Conservation (phyloP, 345 rosid genomes). For the Turritis glabra region DNA sequence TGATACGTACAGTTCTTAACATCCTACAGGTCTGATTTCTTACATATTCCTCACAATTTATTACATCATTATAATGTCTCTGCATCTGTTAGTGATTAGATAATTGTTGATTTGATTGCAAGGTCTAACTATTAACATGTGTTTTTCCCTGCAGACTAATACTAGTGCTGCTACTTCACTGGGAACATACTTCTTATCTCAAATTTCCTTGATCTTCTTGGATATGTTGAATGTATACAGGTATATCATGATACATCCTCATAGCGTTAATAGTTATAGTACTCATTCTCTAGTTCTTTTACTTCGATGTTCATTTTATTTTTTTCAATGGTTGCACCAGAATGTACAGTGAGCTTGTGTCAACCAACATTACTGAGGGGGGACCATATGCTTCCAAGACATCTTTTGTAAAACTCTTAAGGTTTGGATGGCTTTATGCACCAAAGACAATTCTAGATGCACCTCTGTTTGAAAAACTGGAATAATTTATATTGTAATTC, state of each 20-base stretch:
- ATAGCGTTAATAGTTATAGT: background rate
- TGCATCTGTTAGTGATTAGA: constrained; percentile 24
- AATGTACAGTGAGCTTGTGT: constrained; percentile 99
- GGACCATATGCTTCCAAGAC: constrained; percentile 91
- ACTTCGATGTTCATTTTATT: background rate
- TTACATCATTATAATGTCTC: constrained; percentile 10
- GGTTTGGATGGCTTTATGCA: constrained; percentile 48
- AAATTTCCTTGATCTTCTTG: constrained; percentile 86
- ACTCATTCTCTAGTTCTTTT: constrained; percentile 6
- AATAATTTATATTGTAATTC: constrained; percentile 16
- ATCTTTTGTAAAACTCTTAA: constrained; percentile 84
- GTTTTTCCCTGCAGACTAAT: constrained; percentile 73
- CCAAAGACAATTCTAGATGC: constrained; percentile 4
- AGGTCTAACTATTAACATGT: constrained; percentile 5
- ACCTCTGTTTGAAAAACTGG: constrained; percentile 15
- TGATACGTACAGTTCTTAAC: constrained; percentile 88
- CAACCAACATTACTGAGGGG: constrained; percentile 86
- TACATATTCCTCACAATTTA: background rate
- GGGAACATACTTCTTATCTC: constrained; percentile 87
- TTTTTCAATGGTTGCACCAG: constrained; percentile 52
- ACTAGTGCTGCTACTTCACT: constrained; percentile 95
- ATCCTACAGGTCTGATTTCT: constrained; percentile 72
- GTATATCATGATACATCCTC: constrained; percentile 42
- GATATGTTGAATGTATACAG: constrained; percentile 99
- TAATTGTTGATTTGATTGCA: constrained; percentile 5